Percentiles rank a stretch among this genome's conserved stretches.
These are phyloP conservation scores for Gnomoniopsis sp. DNA, from an alignment of 2,329 filamentous ascomycete species.

Conservation along the genomic window DNA sequence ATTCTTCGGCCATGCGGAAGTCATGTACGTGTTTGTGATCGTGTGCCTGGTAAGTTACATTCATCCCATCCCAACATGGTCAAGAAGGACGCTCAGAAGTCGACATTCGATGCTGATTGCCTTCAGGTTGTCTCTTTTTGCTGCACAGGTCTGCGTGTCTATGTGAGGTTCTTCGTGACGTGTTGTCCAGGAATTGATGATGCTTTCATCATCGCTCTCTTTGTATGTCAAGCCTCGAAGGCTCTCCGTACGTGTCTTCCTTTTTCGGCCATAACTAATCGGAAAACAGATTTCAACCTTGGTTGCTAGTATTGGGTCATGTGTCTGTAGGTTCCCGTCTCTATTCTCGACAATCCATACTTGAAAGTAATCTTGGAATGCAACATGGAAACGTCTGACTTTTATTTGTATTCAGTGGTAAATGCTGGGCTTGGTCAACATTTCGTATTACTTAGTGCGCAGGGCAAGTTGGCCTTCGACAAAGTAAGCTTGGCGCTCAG, in stretches of 20 bases:
- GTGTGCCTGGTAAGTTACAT: not conserved
- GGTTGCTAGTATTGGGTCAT: slow-evolving; percentile 9
- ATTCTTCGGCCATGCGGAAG: not conserved
- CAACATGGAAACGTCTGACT: not conserved
- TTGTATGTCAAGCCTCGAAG: too few species aligned
- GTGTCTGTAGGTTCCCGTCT: slow-evolving; percentile 7
- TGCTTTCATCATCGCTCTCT: slow-evolving; percentile 2
- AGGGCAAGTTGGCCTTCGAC: slow-evolving; percentile 2
- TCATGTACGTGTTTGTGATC: slow-evolving; percentile 3
- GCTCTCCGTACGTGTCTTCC: too few species aligned
- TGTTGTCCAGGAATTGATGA: slow-evolving; percentile 13
- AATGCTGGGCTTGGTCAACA: slow-evolving; percentile 8
- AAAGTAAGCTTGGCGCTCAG: not conserved
- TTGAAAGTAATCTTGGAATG: too few species aligned
- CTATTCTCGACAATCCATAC: not conserved
- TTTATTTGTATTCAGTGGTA: not conserved
- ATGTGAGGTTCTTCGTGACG: slow-evolving; percentile 15
- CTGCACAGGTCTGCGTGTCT: slow-evolving; percentile 4
- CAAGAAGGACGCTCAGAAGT: too few species aligned
- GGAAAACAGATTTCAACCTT: slow-evolving; percentile 3
- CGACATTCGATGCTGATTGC: not conserved
- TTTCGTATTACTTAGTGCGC: not conserved
- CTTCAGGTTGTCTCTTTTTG: slow-evolving; percentile 5
- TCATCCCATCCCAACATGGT: too few species aligned
- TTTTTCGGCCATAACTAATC: too few species aligned